These are phyloP conservation scores for Boeremia exigua DNA, from an alignment of 2,329 filamentous ascomycete genomes.

Conservation along the genomic window DNA sequence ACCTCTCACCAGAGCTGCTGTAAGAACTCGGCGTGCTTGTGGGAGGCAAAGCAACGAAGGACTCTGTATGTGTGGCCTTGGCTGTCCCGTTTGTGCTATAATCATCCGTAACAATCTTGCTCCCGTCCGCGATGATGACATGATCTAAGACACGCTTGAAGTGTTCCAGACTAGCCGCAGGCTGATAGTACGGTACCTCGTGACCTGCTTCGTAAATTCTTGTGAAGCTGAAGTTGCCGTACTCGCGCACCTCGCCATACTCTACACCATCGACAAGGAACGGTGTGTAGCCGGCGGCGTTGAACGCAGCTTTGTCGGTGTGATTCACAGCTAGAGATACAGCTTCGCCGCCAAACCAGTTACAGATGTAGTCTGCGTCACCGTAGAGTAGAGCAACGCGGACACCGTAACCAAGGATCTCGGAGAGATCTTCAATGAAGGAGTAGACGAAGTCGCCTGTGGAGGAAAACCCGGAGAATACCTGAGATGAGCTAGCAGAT, in stretches of 20 bases:
- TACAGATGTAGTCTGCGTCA: conserved; percentile 64
- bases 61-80: conserved; percentile 41
- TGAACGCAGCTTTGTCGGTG: conserved; percentile 59
- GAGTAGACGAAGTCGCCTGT: conserved; percentile 56
- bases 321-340: conserved; percentile 66
- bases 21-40: conserved; percentile 28
- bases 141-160: conserved; percentile 39
- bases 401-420: conserved; percentile 61
- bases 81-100: conserved; percentile 43
- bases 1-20: conserved; percentile 2
- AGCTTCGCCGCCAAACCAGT: conserved; percentile 76
- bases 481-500: conserved; percentile 41
- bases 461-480: conserved; percentile 54
- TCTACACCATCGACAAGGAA: conserved; percentile 52
- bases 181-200: conserved; percentile 54
- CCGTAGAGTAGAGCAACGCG: conserved; percentile 64
- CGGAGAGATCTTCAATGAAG: conserved; percentile 55
- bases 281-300: conserved; percentile 74
- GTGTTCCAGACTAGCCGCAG: conserved; percentile 37
- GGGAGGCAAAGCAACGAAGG: conserved; percentile 36
- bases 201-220: conserved; percentile 50
- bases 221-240: conserved; percentile 51
- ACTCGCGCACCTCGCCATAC: conserved; percentile 50
- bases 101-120: conserved; percentile 31
- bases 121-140: conserved; percentile 39